Conservation (phyloP, 139 green algal genomes). For the Monoraphidium neglectum region DNA sequence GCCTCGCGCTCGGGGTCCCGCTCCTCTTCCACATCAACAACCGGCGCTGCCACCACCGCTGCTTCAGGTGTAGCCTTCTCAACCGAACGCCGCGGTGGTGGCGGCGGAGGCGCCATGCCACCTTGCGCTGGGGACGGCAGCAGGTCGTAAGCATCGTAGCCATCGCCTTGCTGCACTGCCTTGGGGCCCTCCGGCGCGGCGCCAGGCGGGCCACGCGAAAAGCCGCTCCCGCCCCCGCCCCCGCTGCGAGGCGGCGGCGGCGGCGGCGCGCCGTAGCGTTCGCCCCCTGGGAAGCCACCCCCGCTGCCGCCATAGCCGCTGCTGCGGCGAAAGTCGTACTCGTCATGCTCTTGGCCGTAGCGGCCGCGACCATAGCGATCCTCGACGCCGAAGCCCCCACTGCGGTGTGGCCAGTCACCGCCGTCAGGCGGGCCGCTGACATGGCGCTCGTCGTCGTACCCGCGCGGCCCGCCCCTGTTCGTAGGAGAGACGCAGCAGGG, state of each 20-base stretch:
- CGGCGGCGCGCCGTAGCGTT: neutral
- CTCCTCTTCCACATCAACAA: conserved; percentile 19
- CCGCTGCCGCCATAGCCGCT: neutral
- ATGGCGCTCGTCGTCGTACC: neutral
- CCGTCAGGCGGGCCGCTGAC: neutral
- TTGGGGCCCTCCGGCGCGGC: too few species aligned
- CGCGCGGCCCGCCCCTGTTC: neutral
- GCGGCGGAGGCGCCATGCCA: conserved; percentile 48
- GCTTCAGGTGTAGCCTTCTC: neutral
- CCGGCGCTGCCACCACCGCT: neutral
- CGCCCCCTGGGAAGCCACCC: neutral
- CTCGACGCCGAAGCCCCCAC: neutral
- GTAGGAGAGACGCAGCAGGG: neutral
- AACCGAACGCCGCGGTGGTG: conserved; percentile 1
- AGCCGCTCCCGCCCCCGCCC: neutral
- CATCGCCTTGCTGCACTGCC: too few species aligned
- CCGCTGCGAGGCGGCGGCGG: neutral
- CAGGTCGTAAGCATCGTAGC: conserved; percentile 31
- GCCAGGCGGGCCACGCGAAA: too few species aligned
- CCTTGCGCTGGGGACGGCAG: too few species aligned
- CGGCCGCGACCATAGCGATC: neutral
- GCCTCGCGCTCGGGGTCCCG: conserved; percentile 50
- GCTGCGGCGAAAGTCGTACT: conserved; percentile 23
- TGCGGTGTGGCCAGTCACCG: neutral
- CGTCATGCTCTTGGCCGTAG: conserved; percentile 22